Percentiles rank a stretch among this genome's conserved stretches.
Conservation (phyloP, 805 yeast species). For the Zygosaccharomyces kombuchaensis region DNA sequence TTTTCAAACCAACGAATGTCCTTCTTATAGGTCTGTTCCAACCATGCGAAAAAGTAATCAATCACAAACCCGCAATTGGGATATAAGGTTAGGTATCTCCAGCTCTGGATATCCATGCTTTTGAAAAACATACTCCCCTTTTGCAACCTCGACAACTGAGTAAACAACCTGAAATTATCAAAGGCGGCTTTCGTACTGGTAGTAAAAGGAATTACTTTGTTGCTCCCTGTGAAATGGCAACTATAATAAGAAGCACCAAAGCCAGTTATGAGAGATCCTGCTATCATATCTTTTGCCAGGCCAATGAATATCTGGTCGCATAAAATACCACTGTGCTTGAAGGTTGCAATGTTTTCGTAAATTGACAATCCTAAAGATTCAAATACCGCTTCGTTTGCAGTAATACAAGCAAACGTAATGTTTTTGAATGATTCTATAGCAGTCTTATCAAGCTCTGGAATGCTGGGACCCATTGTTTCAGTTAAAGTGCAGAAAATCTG, state of each 20-base stretch:
- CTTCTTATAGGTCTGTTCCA: conserved; percentile 44
- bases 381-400: conserved; percentile 36
- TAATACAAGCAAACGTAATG: conserved; percentile 35
- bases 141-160: conserved; percentile 53
- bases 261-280: conserved; percentile 16
- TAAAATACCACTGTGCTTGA: conserved; percentile 22
- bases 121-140: conserved; percentile 43
- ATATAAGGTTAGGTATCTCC: conserved; percentile 52
- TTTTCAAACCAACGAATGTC: conserved; percentile 52
- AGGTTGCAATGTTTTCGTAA: conserved; percentile 28
- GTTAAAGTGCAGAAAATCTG: conserved; percentile 44
- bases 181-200: conserved; percentile 39
- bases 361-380: conserved; percentile 20
- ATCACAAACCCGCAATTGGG: conserved; percentile 44
- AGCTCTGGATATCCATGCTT: conserved; percentile 49
- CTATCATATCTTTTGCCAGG: conserved; percentile 21
- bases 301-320: conserved; percentile 31
- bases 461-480: conserved; percentile 56
- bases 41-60: conserved; percentile 54
- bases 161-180: conserved; percentile 52
- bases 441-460: conserved; percentile 33
- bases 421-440: conserved; percentile 35
- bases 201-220: conserved; percentile 44
- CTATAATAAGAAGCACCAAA: conserved; percentile 21
- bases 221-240: conserved; percentile 31